A percentile compares a stretch with the other conserved stretches of the same genome.
phyloP scores from a whole-genome alignment of 345 rosid species.

The Fremontodendron californicum region DNA sequence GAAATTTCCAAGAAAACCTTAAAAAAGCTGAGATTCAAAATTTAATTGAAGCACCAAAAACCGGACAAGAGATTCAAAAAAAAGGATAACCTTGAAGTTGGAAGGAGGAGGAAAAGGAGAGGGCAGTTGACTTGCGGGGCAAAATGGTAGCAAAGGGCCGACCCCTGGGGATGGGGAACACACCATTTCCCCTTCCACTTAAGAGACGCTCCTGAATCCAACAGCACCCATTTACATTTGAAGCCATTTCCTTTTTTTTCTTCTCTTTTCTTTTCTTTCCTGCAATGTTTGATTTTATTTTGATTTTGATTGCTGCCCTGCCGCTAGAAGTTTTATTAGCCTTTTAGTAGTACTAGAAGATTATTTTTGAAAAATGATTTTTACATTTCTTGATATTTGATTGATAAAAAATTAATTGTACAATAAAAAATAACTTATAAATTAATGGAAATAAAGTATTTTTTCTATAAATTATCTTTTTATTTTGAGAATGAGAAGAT shows the following conservation, averaged over 20 bases:
- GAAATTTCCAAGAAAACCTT: not conserved
- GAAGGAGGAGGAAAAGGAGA: slow-evolving; percentile 39
- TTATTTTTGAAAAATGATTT: too few species aligned
- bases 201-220: slow-evolving; percentile 8
- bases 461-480: too few species aligned
- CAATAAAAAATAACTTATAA: too few species aligned
- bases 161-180: slow-evolving; percentile 15
- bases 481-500: too few species aligned
- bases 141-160: slow-evolving; percentile 2
- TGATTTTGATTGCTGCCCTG: not conserved
- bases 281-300: not conserved
- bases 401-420: too few species aligned
- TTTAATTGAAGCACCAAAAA: not conserved
- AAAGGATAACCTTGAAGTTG: not conserved
- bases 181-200: not conserved
- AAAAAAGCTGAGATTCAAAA: slow-evolving; percentile 1
- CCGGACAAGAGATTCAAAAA: not conserved
- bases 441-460: too few species aligned
- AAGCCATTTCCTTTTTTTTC: not conserved
- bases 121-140: slow-evolving; percentile 20
- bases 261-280: not conserved
- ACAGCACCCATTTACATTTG: not conserved
- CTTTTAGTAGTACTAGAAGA: too few species aligned
- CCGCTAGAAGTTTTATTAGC: not conserved
- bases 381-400: too few species aligned